Base-by-base conservation (phyloP, 345 rosid species). In the Microcos paniculata region DNA sequence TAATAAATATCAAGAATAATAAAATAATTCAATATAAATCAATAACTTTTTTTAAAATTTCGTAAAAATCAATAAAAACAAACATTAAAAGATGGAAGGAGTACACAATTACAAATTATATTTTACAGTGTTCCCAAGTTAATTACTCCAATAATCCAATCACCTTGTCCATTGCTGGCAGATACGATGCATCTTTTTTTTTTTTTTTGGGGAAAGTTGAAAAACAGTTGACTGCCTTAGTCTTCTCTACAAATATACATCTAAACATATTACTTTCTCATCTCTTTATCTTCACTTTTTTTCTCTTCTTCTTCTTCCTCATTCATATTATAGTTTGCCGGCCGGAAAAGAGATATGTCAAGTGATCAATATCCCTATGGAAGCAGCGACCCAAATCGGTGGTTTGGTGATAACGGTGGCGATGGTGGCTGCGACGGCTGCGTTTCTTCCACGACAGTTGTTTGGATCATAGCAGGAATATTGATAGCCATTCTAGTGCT, bases 391-490 rank as follows among this genome's bases (percentile, higher is more conserved):
- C 58, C 59, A 3, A 69, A 69, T 49, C 26, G 16, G 59, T 69
- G 73, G 73, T 69, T 49, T 28, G 45, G 2, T 19, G 13, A 31
- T 6, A 11, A 31, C 33, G 1, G 35, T 0, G 70, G 31, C 0
- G 71, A 15, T 6, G 55, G 49, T 10, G 35, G 21, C 0, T 8
- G 1, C 1, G 53, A 2, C 6, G 31, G 11, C 18, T 16, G 26
- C 16, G 35, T 18, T 15, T 28, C 57, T 68, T 30, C 73, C 5
- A 69, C 59, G 3, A 69, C 59, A 11, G 0, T 69, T 18, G 13
- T 69, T 49, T 69, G 73, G 73, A 69, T 69, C 43, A 57, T 49
- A 15, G 73, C 28, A 1, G 73, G 73, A 3, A 49, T 69, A 69
- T 19, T 51, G 11, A 69, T 69, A 10, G 73, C 73, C 19, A 31